A percentile compares a stretch with the other conserved stretches of the same genome.
These are phyloP conservation scores for Paramecium octaurelia DNA, from an alignment of 73 alveolate species.

Conservation along the genomic window DNA sequence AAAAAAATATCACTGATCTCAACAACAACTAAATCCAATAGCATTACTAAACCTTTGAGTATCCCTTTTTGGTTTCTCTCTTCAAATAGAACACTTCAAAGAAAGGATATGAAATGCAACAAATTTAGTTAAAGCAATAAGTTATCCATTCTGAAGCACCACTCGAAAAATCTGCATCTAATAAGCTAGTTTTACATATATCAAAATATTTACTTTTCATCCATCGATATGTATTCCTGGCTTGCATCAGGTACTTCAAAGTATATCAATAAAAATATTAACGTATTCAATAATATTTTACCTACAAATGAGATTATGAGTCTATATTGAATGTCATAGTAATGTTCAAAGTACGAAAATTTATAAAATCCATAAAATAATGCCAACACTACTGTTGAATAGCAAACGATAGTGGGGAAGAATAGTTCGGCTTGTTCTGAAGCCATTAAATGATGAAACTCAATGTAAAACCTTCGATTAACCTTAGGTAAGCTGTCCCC, in stretches of 20 bases:
- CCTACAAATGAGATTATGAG: neutral
- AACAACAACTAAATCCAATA: constrained; percentile 9
- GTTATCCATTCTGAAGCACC: neutral
- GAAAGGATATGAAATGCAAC: constrained; percentile 25
- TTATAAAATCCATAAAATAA: constrained; percentile 12
- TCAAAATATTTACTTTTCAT: neutral
- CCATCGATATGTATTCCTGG: neutral
- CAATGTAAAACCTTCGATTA: neutral
- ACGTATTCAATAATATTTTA: neutral
- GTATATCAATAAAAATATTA: neutral
- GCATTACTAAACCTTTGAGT: neutral
- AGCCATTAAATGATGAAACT: neutral
- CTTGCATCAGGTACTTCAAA: neutral
- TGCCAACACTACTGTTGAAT: neutral
- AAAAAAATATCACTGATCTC: neutral
- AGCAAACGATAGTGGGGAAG: neutral
- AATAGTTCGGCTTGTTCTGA: neutral
- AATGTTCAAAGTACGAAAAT: constrained; percentile 12
- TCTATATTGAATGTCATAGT: constrained; percentile 21
- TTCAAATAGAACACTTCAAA: constrained; percentile 46
- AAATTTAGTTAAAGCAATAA: neutral
- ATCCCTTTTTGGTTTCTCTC: constrained; percentile 36
- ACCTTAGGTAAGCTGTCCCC: constrained; percentile 43
- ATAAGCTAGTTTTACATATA: neutral
- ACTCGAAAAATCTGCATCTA: neutral